phyloP scores from a whole-genome alignment of 2,329 filamentous ascomycete genomes.

The Didymella exigua region DNA sequence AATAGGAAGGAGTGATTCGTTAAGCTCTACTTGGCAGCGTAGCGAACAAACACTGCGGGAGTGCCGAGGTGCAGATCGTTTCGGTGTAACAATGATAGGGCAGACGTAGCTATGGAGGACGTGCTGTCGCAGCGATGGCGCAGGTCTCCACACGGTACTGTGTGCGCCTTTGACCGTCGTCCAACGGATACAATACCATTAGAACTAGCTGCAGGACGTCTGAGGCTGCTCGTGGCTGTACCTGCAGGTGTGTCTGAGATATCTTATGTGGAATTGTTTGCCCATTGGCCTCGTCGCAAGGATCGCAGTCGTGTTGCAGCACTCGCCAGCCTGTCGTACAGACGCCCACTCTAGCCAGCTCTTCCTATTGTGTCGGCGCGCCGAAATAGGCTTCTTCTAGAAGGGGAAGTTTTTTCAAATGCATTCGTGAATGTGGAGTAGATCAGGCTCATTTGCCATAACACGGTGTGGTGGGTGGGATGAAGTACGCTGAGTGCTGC shows the following conservation, averaged over 20 bases:
- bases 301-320: constrained; percentile 15
- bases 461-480: neutral
- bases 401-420: neutral
- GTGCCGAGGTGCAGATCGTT: constrained; percentile 27
- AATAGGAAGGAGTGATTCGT: constrained; percentile 44
- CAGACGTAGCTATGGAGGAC: neutral
- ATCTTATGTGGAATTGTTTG: constrained; percentile 9
- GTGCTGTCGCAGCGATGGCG: neutral
- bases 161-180: neutral
- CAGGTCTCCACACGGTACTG: neutral
- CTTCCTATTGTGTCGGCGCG: neutral
- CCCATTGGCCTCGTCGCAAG: constrained; percentile 24
- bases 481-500: neutral
- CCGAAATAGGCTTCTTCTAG: constrained; percentile 5
- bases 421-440: neutral
- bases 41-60: constrained; percentile 18
- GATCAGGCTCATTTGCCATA: neutral
- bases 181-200: neutral
- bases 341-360: constrained; percentile 7
- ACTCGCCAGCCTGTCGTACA: constrained; percentile 10
- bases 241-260: neutral
- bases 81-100: constrained; percentile 20
- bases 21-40: constrained; percentile 35
- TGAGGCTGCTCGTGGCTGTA: neutral
- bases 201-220: neutral